Evolutionary conservation across 768 basidiomycete species (phyloP), one percentile per base, ranked within the genome.

Genomic region (Lenzites betulinus): DNA sequence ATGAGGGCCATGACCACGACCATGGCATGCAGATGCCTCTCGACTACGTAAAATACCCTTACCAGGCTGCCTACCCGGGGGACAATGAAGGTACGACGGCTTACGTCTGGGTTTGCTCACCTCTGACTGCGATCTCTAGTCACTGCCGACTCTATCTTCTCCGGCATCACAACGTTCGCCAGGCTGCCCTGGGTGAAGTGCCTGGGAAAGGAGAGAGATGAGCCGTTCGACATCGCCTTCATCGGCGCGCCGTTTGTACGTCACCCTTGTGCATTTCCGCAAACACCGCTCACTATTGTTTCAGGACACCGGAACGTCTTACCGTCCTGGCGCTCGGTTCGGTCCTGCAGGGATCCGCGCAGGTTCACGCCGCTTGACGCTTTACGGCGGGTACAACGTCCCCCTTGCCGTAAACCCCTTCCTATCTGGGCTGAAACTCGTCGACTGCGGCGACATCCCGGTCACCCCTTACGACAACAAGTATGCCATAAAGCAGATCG

Each of bases 111-210:
- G 44, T 12, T 41, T 48, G n/a, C 11, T 47, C 44, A 22, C 9
- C 22, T 25, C 20, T 46, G 7, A 23, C 22, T 23, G 22, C 15
- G 12, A 7, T 22, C 12, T 49, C 12, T 50, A 89, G 88, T 89
- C 30, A 90, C 88, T 42, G 87, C 87, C 3, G 87, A 94, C 69
- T 84, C 91, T 18, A 76, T 89, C 36, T 95, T 93, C 74, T 86
- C 89, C 47, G 93, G 93, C 9, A 88, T 93, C 35, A 84, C 86
- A 1, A 92, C 91, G 2, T 95, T 94, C 70, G 93, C 93, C 18
- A 93, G 83, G 72, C 80, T 95, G n/a, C 91, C 91, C 26, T 93
- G 89, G 84, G 81, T 86, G 1, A 83, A 87, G 64, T 94, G 93
- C 71, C 83, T 94, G 51, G 85, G 84, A 43, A 81, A 81, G 63